phyloP scores from a whole-genome alignment of 1,284 basidiomycete species.

The Pseudomicrostroma phylloplanum region DNA sequence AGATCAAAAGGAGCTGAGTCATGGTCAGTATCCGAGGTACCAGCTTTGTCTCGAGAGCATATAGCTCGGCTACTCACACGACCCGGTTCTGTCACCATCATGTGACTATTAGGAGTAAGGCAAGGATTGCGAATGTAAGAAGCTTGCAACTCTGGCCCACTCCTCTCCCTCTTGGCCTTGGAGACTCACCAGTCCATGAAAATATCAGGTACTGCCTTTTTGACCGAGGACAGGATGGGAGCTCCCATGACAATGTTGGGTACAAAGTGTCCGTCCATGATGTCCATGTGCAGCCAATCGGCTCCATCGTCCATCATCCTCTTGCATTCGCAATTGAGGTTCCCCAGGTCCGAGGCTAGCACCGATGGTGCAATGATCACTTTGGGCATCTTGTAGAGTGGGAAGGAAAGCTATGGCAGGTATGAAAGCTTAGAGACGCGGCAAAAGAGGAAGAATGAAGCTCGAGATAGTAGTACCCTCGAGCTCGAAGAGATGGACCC shows the following conservation, averaged over 20 bases:
- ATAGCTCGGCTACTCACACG: constrained; percentile 58
- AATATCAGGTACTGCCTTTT: constrained; percentile 81
- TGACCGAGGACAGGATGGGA: constrained; percentile 80
- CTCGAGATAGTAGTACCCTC: too few relatives aligned
- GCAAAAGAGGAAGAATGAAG: too few relatives aligned
- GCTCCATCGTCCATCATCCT: constrained; percentile 48
- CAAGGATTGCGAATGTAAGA: constrained; percentile 44
- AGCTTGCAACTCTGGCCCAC: background rate
- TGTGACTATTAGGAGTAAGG: constrained; percentile 58
- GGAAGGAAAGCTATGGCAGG: too few relatives aligned
- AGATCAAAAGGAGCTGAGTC: background rate
- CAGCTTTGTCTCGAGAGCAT: too few relatives aligned
- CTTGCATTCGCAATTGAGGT: constrained; percentile 45
- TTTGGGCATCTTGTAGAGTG: constrained; percentile 27
- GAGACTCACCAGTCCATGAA: constrained; percentile 76
- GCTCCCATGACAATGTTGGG: constrained; percentile 74
- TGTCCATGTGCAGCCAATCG: constrained; percentile 50
- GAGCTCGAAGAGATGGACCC: too few relatives aligned
- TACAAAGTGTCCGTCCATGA: constrained; percentile 68
- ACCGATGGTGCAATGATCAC: constrained; percentile 48
- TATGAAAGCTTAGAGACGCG: too few relatives aligned
- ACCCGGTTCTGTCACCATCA: constrained; percentile 96
- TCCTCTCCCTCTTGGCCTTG: too few relatives aligned
- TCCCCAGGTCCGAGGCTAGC: constrained; percentile 48
- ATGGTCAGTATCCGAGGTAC: background rate